Evolutionary conservation across 306 rosid genomes (phyloP), one percentile per base, ranked within the genome.

Genomic region (Inga leiocalycina): DNA sequence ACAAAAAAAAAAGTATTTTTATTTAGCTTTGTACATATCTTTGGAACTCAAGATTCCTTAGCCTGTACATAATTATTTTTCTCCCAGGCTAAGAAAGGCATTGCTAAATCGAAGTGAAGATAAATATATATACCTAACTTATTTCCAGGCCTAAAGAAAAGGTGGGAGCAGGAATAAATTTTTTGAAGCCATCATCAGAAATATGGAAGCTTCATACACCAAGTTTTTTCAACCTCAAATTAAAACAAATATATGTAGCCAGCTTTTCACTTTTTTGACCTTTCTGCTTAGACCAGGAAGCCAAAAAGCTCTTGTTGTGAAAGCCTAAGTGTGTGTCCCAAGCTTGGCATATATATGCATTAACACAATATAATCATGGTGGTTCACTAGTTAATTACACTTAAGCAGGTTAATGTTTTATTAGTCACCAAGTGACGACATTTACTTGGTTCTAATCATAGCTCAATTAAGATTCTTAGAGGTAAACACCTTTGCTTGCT

Each of bases 131-230:
- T 72, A 8, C 77, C 59, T 64, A 78, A 79, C 56, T 67, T 46
- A 59, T 67, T 76, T 44, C 82, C 54, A 35, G 8, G 71, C 65
- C 80, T 71, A 39, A 48, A 67, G 77, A 61, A 87, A 87, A 68
- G 81, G 66, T 81, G 80, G 92, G 67, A 89, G 17, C 91, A 91
- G 85, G 95, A 92, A 92, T 91, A 89, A 81, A 77, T 76, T 62
- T 74, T 82, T 61, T 62, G 65, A 75, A 82, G 39, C 11, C 76
- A 71, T 44, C 66, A 7, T 44, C 71, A 7, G 54, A 80, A 83
- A 82, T 84, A 54, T 81, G 79, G 80, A 84, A 87, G 88, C 84
- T 90, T 74, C 86, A 67, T 79, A 76, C 61, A n/a, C 82, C 49
- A 91, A 89, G 89, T 88, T 83, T 83, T 82, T 79, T 83, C 71